These are phyloP conservation scores for Rheum nobile DNA, from an alignment of 148 eudicot species.

Conservation along the genomic window DNA sequence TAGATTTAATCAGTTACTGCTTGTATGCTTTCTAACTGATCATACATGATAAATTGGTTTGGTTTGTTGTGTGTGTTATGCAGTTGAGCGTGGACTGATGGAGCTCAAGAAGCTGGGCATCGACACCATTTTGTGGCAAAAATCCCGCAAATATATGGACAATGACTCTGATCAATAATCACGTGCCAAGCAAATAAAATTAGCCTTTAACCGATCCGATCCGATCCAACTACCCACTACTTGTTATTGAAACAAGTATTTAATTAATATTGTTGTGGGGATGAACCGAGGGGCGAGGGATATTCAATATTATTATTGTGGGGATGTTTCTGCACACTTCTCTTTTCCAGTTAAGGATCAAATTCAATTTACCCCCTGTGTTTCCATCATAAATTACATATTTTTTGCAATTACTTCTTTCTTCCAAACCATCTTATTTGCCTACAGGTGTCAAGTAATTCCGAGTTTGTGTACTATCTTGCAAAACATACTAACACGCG, in stretches of 20 bases:
- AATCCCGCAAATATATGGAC: constrained; percentile 41
- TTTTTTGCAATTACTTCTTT: no score
- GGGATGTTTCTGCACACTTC: no score
- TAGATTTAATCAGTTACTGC: background rate
- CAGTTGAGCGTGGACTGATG: constrained; percentile 74
- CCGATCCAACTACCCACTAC: background rate
- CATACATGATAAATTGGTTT: background rate
- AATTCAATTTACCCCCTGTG: no score
- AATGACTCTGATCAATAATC: constrained; percentile 22
- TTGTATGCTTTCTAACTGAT: background rate
- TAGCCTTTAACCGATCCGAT: background rate
- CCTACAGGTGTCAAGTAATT: no score
- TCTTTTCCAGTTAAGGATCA: no score
- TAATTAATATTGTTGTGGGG: no score
- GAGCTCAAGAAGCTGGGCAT: constrained; percentile 73
- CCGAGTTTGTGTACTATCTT: background rate
- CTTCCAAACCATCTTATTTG: no score
- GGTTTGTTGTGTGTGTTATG: background rate
- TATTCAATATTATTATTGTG: no score
- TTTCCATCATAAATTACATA: no score
- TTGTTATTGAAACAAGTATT: no score
- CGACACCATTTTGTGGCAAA: constrained; percentile 75
- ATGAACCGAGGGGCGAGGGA: no score
- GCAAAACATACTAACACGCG: background rate
- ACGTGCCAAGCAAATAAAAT: background rate